Evolutionary conservation across 202 grass and related monocot species (phyloP), one percentile per base, ranked within the genome.

Genomic region (Saccharum hybrid): DNA sequence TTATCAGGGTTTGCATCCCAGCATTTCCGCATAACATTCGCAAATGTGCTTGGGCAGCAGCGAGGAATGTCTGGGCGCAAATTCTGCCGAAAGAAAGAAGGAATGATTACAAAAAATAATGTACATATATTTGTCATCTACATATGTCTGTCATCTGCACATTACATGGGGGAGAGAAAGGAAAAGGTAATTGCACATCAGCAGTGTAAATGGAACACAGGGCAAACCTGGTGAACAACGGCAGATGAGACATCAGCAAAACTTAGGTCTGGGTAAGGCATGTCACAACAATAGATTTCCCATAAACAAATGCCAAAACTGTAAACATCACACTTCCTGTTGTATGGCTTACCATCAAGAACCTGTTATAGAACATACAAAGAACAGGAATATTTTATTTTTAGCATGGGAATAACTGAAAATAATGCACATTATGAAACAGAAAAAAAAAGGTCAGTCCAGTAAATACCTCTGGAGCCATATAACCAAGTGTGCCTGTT

Each of bases 221-320:
- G 22, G 81, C 83, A 86, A 74, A 94, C 95, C 90, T 98, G 95
- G 34, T 90, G 88, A 75, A 98, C 95, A 26, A 98, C 92, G 62
- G 91, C 93, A 11, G 95, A 91, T 48, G 95, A 98, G 31, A 91
- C 92, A 72, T 98, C 95, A 9, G 95, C 92, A 78, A 94, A 98
- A 66, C 92, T 98, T 66, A 98, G 95, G 90, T 94, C 87, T 54
- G 92, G 85, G 60, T 94, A 98, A 26, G 95, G 95, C 95, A 98
- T 98, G 86, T 98, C 92, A 82, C 95, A 98, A 31, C 95, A 98
- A 87, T 98, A 98, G 72, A 94, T 98, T 90, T 98, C 95, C 95
- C 95, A 98, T 45, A 98, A 73, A n/a, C 95, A 98, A 75, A 98
- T 98, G 39, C 92, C 95, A 68, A 98, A 98, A 86, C 92, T 98